These are phyloP conservation scores for Euphorbia pulcherrima DNA, from an alignment of 345 rosid genomes.

Conservation along the genomic window DNA sequence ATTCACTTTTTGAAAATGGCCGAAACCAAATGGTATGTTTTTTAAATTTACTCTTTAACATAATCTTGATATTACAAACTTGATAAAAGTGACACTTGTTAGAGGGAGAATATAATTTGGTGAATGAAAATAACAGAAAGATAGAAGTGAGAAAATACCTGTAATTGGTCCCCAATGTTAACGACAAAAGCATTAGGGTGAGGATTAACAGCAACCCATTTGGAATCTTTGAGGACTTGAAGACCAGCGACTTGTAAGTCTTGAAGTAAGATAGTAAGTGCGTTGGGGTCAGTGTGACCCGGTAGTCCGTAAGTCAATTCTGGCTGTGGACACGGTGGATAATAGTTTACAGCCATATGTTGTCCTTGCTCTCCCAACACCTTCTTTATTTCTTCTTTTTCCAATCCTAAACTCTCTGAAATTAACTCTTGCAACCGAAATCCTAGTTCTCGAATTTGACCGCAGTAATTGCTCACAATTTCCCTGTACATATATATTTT, in stretches of 20 bases:
- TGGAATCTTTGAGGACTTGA: conserved; percentile 69
- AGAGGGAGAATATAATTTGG: too few species aligned
- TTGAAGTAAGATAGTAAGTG: conserved; percentile 79
- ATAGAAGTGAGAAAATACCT: conserved; percentile 36
- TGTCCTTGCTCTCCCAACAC: conserved; percentile 84
- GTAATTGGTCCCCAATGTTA: conserved; percentile 85
- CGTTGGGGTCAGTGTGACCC: conserved; percentile 86
- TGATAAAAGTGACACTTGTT: too few species aligned
- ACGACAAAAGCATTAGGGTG: conserved; percentile 71
- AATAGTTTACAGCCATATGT: conserved; percentile 89
- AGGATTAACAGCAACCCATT: conserved; percentile 81
- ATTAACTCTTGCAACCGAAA: conserved; percentile 59
- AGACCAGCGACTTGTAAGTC: conserved; percentile 73
- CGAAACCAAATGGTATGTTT: too few species aligned
- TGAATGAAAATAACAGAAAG: too few species aligned
- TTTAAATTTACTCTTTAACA: too few species aligned
- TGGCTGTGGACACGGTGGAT: conserved; percentile 90
- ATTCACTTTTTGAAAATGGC: too few species aligned
- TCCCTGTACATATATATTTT: conserved; percentile 39
- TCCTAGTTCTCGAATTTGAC: conserved; percentile 59
- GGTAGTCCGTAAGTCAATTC: conserved; percentile 90
- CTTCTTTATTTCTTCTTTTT: conserved; percentile 43
- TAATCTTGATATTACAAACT: too few species aligned
- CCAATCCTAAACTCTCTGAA: conserved; percentile 83
- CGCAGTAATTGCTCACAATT: conserved; percentile 51